Evolutionary conservation across 2,329 filamentous ascomycete species (phyloP).

Genomic region (Seiridium cupressi): DNA sequence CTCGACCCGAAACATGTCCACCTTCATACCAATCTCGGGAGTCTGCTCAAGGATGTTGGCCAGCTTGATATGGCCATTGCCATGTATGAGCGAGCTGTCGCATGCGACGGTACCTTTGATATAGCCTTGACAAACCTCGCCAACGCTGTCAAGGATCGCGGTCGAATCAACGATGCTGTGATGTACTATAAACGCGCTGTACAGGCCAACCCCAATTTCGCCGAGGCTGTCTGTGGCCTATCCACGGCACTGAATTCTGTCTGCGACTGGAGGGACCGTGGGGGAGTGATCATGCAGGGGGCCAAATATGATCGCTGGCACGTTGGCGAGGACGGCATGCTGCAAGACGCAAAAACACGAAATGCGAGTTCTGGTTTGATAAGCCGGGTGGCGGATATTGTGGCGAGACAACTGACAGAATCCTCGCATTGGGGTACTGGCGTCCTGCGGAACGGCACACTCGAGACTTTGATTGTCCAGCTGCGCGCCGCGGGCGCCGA

Average conservation of each 20-base stretch:
- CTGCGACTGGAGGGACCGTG: conserved; percentile 88
- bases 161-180: conserved; percentile 88
- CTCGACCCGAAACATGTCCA: conserved; percentile 90
- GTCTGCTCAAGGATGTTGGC: conserved; percentile 92
- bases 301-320: conserved; percentile 88
- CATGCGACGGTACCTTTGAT: conserved; percentile 91
- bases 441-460: conserved; percentile 55
- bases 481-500: conserved; percentile 38
- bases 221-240: conserved; percentile 93
- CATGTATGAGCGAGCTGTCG: conserved; percentile 95
- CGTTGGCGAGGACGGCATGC: conserved; percentile 79
- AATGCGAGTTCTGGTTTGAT: conserved; percentile 75
- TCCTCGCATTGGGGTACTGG: conserved; percentile 84
- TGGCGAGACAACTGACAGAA: conserved; percentile 82
- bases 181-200: conserved; percentile 89
- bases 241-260: conserved; percentile 95
- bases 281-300: conserved; percentile 73
- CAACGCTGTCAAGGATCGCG: conserved; percentile 96
- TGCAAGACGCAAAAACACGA: conserved; percentile 67
- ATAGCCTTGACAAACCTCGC: conserved; percentile 95
- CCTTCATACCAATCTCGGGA: conserved; percentile 94
- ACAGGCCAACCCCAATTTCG: conserved; percentile 88
- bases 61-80: conserved; percentile 87
- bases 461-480: conserved; percentile 50
- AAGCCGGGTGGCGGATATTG: conserved; percentile 86